Evolutionary conservation across 371 early-diverging fungal species (phyloP).

Genomic region (Dinochytrium kinnereticum): DNA sequence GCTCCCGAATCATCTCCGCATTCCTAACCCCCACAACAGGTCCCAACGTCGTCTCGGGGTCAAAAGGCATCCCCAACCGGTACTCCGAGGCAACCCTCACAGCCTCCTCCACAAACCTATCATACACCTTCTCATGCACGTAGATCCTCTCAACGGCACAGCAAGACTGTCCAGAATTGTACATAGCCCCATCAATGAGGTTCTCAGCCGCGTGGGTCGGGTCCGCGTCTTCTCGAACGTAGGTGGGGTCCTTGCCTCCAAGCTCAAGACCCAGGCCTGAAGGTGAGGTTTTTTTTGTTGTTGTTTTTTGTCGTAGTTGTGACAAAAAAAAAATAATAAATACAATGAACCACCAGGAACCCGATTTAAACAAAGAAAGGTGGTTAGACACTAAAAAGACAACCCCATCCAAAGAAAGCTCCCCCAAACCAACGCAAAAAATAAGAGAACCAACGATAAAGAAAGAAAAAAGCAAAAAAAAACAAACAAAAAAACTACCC

Average conservation of each 20-base stretch:
- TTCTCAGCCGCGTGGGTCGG: constrained; percentile 72
- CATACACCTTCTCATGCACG: constrained; percentile 78
- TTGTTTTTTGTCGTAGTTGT: too few species aligned
- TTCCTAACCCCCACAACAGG: constrained; percentile 76
- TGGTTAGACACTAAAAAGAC: too few species aligned
- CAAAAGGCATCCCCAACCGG: constrained; percentile 71
- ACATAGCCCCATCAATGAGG: constrained; percentile 82
- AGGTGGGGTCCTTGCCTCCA: constrained; percentile 89
- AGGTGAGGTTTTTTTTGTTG: neutral
- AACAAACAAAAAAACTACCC: constrained; percentile 21
- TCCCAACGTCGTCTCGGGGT: constrained; percentile 72
- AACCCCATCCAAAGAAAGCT: too few species aligned
- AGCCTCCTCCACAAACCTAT: constrained; percentile 71
- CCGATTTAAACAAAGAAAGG: too few species aligned
- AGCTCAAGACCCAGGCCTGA: constrained; percentile 77
- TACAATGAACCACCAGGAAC: too few species aligned
- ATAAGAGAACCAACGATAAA: neutral
- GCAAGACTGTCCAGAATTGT: constrained; percentile 86
- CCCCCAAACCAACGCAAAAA: too few species aligned
- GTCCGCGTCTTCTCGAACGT: constrained; percentile 79
- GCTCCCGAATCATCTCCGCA: constrained; percentile 72
- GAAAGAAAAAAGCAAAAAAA: neutral
- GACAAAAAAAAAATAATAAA: too few species aligned
- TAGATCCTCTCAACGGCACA: constrained; percentile 85
- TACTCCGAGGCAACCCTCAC: constrained; percentile 67